Evolutionary conservation across 1,284 basidiomycete genomes (phyloP), one percentile per base, ranked within the genome.

Genomic region (Rhizoctonia solani): DNA sequence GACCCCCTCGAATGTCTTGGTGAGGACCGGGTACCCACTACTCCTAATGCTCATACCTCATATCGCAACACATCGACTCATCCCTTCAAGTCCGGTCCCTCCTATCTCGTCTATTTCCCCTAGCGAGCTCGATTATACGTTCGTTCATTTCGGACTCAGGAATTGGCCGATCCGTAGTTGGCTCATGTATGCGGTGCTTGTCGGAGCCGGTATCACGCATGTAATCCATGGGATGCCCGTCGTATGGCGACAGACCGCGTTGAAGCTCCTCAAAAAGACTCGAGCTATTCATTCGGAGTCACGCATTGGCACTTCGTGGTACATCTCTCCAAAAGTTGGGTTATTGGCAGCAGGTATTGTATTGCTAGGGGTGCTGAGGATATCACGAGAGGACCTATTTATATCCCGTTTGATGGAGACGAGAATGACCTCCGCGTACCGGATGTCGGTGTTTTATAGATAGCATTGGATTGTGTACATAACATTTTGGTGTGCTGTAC

Each of bases 71-170:
- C 87, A 91, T 72, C 84, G 88, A 13, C 66, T 82, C 44, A 74
- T 78, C 53, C 87, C 88, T 1, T 76, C 80, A 1, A 74, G 77
- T 39, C 71, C 79, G 0, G 68, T 73, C 9, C 68, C 79, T 0
- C 83, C 87, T 13, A 84, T 89, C 68, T 75, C 79, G 52, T 75
- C 81, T 4, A 78, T 90, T n/a, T 84, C 87, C 27, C 88, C 89
- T 0, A 77, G 84, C 0, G 88, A 92, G 71, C 80, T 91, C 42
- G 87, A 90, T 76, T 90, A 82, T 73, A 87, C 90, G 69, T 90
- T 86, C 74, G 87, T 90, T 63, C 89, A 91, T 74, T 79, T 81
- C 3, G 87, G 83, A 0, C 74, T 91, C 49, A 77, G 80, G 4
- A 76, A 70, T 19, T 90, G 86, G 82, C 89, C 89, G 74, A 16